Evolutionary conservation across 176 grass and related monocot genomes (phyloP).

Genomic region (Otatea glauca): DNA sequence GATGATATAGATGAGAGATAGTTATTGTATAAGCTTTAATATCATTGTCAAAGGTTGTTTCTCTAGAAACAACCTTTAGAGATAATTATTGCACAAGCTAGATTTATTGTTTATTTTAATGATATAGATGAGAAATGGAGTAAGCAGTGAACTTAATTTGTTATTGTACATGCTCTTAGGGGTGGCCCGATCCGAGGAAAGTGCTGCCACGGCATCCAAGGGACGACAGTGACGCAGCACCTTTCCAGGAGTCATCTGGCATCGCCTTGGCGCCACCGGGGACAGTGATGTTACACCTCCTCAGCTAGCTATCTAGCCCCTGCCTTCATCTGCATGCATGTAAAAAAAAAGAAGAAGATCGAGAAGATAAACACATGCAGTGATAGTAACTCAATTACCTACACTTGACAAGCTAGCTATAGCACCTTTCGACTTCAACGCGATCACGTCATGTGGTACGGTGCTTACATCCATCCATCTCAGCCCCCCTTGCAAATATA

Average conservation of each 20-base stretch:
- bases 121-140: no score
- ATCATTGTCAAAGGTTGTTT: no score
- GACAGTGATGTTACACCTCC: slow-evolving; percentile 33
- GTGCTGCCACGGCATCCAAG: not conserved
- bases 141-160: no score
- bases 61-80: no score
- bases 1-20: no score
- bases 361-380: not conserved
- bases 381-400: no score
- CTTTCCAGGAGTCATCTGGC: slow-evolving; percentile 30
- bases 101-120: no score
- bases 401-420: not conserved
- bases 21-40: no score
- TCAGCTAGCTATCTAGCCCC: not conserved
- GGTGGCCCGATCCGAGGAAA: not conserved
- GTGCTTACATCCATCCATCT: not conserved
- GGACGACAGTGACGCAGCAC: slow-evolving; percentile 34
- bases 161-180: no score
- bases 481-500: not conserved
- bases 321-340: not conserved
- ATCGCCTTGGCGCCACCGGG: not conserved
- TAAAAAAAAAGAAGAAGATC: not conserved
- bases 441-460: not conserved
- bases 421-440: not conserved
- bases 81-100: no score